phyloP scores from a whole-genome alignment of 2,329 filamentous ascomycete genomes.

The Grosmannia huntii region DNA sequence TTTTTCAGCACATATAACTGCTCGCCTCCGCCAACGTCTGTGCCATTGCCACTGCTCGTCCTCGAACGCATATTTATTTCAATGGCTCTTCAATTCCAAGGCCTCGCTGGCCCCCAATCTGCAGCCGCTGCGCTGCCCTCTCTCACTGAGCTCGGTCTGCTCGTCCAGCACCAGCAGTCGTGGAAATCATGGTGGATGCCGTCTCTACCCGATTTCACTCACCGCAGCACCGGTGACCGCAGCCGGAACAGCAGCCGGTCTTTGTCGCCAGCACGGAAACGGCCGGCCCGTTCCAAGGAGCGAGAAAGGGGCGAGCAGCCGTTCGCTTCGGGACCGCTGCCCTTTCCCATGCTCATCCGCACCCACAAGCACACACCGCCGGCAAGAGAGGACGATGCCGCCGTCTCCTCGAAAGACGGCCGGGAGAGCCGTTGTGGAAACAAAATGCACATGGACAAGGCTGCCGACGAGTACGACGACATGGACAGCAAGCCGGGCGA shows the following conservation, averaged over 20 bases:
- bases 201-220: background rate
- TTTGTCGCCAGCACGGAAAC: background rate
- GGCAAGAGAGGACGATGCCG: background rate
- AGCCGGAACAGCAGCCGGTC: background rate
- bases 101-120: background rate
- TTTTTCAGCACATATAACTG: background rate
- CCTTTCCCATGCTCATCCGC: background rate
- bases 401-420: background rate
- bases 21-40: background rate
- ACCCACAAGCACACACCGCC: background rate
- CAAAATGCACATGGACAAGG: background rate
- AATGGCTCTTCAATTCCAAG: no score
- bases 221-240: background rate
- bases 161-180: constrained; percentile 1
- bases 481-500: background rate
- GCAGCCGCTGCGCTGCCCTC: constrained; percentile 3
- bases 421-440: background rate
- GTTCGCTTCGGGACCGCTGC: background rate
- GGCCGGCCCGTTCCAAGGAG: background rate
- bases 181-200: constrained; percentile 6
- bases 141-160: constrained; percentile 8
- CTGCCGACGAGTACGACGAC: background rate
- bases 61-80: background rate
- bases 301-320: background rate
- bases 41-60: background rate